A percentile compares a stretch with the other conserved stretches of the same genome.
Evolutionary conservation across 164 flowering plant genomes (phyloP).

Genomic region (grape (Vitis vinifera)): ASM3070453v1 NC_081819.1:18318001-18318500

Average conservation of each 20-base stretch:
- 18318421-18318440: slow-evolving; percentile 9
- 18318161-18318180: slow-evolving; percentile 41
- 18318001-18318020: no score
- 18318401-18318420: slow-evolving; percentile 69
- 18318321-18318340: slow-evolving; percentile 64
- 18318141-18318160: slow-evolving; percentile 45
- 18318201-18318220: slow-evolving; percentile 51
- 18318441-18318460: slow-evolving; percentile 40
- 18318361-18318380: slow-evolving; percentile 10
- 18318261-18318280: slow-evolving; percentile 47
- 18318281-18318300: slow-evolving; percentile 37
- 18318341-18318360: slow-evolving; percentile 39
- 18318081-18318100: no score
- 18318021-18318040: no score
- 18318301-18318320: slow-evolving; percentile 29
- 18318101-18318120: slow-evolving; percentile 57
- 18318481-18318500: slow-evolving; percentile 46
- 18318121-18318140: slow-evolving; percentile 53
- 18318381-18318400: slow-evolving; percentile 56
- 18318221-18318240: slow-evolving; percentile 39
- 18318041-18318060: no score
- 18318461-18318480: slow-evolving; percentile 42
- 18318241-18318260: slow-evolving; percentile 26
- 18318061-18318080: no score
- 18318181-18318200: background rate